phyloP scores from a whole-genome alignment of 805 yeast genomes.

The Diddensiella santjacobensis region DNA sequence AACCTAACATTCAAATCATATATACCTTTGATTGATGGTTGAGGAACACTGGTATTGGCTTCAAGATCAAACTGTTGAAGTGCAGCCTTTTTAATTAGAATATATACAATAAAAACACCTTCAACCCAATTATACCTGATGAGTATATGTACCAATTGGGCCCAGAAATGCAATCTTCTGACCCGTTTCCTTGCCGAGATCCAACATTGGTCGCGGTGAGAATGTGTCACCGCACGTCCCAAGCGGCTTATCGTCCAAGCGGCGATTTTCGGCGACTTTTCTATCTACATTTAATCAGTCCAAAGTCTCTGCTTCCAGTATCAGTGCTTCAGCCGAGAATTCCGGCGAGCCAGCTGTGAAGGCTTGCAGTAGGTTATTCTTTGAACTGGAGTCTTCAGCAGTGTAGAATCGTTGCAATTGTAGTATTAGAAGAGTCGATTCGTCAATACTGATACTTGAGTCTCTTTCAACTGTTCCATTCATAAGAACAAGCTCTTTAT shows the following conservation, averaged over 20 bases:
- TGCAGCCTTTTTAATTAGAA: too few relatives aligned
- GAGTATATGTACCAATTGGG: slow-evolving; percentile 90
- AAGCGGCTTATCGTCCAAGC: too few relatives aligned
- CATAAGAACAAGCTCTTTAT: slow-evolving; percentile 70
- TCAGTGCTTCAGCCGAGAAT: slow-evolving; percentile 66
- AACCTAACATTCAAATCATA: too few relatives aligned
- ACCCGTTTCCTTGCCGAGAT: neutral
- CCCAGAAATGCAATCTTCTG: slow-evolving; percentile 64
- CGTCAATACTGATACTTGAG: slow-evolving; percentile 59
- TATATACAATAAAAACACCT: too few relatives aligned
- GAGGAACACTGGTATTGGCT: slow-evolving; percentile 26
- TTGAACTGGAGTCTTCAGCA: slow-evolving; percentile 33
- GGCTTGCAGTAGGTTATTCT: slow-evolving; percentile 57
- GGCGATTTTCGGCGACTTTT: too few relatives aligned
- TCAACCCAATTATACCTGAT: too few relatives aligned
- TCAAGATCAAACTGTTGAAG: slow-evolving; percentile 35
- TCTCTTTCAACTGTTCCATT: slow-evolving; percentile 79
- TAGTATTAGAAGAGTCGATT: slow-evolving; percentile 63
- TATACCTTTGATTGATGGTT: slow-evolving; percentile 25
- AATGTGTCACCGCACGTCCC: too few relatives aligned
- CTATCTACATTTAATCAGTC: slow-evolving; percentile 37
- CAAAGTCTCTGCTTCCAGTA: slow-evolving; percentile 69
- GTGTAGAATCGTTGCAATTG: slow-evolving; percentile 52
- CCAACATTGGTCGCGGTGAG: too few relatives aligned
- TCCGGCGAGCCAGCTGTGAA: slow-evolving; percentile 66